These are phyloP conservation scores for Kazachstania bromeliacearum DNA, from an alignment of 805 yeast genomes.

Conservation along the genomic window DNA sequence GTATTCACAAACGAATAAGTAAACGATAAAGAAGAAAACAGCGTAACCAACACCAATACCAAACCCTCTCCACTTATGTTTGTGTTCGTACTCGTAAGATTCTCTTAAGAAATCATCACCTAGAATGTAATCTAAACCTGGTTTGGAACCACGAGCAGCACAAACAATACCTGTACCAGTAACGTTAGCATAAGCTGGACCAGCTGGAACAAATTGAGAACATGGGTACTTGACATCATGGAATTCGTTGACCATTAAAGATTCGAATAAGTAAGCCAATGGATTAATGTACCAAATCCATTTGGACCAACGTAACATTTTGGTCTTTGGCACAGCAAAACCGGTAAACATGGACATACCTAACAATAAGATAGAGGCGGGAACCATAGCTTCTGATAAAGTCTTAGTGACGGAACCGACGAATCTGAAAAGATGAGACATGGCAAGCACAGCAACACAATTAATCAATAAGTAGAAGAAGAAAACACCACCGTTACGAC, in stretches of 20 bases:
- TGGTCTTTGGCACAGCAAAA: constrained; percentile 46
- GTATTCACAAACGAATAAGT: constrained; percentile 46
- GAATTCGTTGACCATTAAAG: constrained; percentile 51
- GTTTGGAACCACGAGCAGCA: constrained; percentile 44
- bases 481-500: constrained; percentile 44
- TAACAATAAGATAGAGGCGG: constrained; percentile 43
- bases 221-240: constrained; percentile 38
- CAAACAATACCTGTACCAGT: constrained; percentile 38
- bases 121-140: constrained; percentile 40
- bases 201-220: constrained; percentile 39
- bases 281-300: constrained; percentile 59
- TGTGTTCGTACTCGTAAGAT: constrained; percentile 36
- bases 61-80: constrained; percentile 54
- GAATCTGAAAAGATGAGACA: constrained; percentile 48
- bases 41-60: constrained; percentile 54
- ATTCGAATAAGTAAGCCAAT: constrained; percentile 47
- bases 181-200: constrained; percentile 33
- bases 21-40: constrained; percentile 44
- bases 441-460: constrained; percentile 36
- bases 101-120: constrained; percentile 43
- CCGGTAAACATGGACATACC: constrained; percentile 46
- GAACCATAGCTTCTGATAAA: constrained; percentile 48
- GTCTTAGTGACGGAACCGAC: constrained; percentile 42
- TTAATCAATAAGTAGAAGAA: constrained; percentile 43
- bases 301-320: constrained; percentile 55